Percentiles rank a stretch among this genome's conserved stretches.
Conservation (phyloP, 345 rosid species). For the Turritis glabra region DNA sequence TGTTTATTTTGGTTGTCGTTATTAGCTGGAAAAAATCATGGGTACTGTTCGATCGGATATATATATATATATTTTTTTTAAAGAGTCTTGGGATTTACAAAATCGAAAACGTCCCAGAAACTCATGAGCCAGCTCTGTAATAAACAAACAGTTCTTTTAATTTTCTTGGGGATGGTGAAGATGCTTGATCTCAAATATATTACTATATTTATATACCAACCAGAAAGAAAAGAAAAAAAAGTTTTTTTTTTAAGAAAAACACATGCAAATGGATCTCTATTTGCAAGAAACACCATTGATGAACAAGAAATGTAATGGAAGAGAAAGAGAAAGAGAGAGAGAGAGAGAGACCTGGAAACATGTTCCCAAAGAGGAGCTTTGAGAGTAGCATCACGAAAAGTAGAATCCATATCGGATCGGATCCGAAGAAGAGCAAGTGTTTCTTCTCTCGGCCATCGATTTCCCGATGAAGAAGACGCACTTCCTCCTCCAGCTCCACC, state of each 20-base stretch:
- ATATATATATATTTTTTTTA: background rate
- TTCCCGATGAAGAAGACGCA: slow-evolving; percentile 47
- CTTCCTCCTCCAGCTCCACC: slow-evolving; percentile 44
- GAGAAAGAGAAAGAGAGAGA: background rate
- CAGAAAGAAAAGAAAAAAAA: background rate
- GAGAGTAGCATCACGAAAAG: slow-evolving; percentile 78
- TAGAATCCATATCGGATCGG: slow-evolving; percentile 89
- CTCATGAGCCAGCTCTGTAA: slow-evolving; percentile 31
- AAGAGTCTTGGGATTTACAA: slow-evolving; percentile 61
- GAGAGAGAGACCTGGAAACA: slow-evolving; percentile 65
- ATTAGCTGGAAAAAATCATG: background rate
- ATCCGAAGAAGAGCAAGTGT: slow-evolving; percentile 77
- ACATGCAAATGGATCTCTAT: slow-evolving; percentile 59
- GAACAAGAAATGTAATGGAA: slow-evolving; percentile 7
- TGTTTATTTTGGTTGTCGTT: background rate
- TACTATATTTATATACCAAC: slow-evolving; percentile 10
- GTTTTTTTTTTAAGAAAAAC: too few relatives aligned
- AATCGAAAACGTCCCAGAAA: slow-evolving; percentile 44
- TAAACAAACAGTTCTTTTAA: slow-evolving; percentile 29
- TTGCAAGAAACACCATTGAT: slow-evolving; percentile 35
- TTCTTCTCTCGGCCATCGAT: slow-evolving; percentile 92
- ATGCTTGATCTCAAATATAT: slow-evolving; percentile 36
- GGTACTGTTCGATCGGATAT: slow-evolving; percentile 21
- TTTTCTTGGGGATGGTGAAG: slow-evolving; percentile 39
- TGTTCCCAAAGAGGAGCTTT: slow-evolving; percentile 96